A percentile compares a stretch with the other conserved stretches of the same genome.
These are phyloP conservation scores for Kwoniella sp. DNA, from an alignment of 768 basidiomycete species.

Conservation along the genomic window DNA sequence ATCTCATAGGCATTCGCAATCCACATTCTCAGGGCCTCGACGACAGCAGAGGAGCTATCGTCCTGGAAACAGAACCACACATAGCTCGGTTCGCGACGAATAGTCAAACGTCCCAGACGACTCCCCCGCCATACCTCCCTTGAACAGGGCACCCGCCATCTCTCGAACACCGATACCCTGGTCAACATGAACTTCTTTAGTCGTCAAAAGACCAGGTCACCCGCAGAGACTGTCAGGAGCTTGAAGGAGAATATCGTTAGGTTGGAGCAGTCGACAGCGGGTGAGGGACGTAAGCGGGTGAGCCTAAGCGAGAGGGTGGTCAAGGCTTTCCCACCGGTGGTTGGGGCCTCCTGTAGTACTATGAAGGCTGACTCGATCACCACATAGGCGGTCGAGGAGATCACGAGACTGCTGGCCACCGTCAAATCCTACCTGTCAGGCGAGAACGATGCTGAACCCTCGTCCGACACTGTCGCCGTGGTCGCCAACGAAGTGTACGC, in stretches of 20 bases:
- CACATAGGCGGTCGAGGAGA: slow-evolving; percentile 33
- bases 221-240: slow-evolving; percentile 31
- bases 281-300: slow-evolving; percentile 27
- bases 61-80: no score
- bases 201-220: slow-evolving; percentile 33
- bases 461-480: slow-evolving; percentile 87
- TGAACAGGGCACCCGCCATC: no score
- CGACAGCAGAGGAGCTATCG: no score
- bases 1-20: no score
- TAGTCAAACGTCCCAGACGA: no score
- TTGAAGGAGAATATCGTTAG: slow-evolving; percentile 35
- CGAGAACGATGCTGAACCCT: slow-evolving; percentile 48
- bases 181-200: slow-evolving; percentile 43
- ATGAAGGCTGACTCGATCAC: no score
- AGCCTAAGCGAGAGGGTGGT: slow-evolving; percentile 4
- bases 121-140: no score
- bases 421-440: slow-evolving; percentile 28
- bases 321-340: no score
- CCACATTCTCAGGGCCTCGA: no score
- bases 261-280: slow-evolving; percentile 26
- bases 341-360: no score
- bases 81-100: no score
- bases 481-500: slow-evolving; percentile 93
- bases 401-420: slow-evolving; percentile 25
- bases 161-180: no score